These are phyloP conservation scores for Hypoxylon lienhwacheense DNA, from an alignment of 495 filamentous ascomycete genomes.

Conservation along the genomic window DNA sequence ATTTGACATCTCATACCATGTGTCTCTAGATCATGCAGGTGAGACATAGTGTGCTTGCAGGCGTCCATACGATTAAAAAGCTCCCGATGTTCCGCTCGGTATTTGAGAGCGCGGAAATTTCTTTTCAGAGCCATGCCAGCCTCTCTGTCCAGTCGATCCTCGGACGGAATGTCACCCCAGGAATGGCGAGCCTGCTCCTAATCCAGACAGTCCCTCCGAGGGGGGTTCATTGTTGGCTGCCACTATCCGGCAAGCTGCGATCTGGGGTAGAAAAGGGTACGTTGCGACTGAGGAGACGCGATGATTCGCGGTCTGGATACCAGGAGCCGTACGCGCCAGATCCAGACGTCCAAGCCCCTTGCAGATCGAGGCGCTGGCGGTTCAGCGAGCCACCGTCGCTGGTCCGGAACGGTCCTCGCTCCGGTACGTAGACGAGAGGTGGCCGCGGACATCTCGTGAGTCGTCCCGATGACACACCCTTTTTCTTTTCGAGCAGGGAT, in stretches of 20 bases:
- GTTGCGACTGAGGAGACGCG: too few relatives aligned
- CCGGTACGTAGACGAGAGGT: constrained; percentile 28
- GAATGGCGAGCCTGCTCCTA: constrained; percentile 23
- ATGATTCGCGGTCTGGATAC: constrained; percentile 21
- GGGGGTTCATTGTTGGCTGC: constrained; percentile 13
- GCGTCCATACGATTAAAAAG: constrained; percentile 29
- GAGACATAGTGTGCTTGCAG: constrained; percentile 28
- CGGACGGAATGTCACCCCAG: constrained; percentile 32
- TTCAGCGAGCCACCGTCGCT: constrained; percentile 20
- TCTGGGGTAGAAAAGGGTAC: constrained; percentile 31
- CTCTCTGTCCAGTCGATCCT: constrained; percentile 16
- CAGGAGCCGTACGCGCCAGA: constrained; percentile 19
- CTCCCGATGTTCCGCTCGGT: constrained; percentile 36
- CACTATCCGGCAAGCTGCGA: constrained; percentile 31
- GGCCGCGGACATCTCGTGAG: constrained; percentile 20
- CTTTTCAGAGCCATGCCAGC: constrained; percentile 20
- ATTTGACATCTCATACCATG: constrained; percentile 26
- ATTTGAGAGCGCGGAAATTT: constrained; percentile 27
- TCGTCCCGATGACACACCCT: constrained; percentile 19
- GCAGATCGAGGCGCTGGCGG: constrained; percentile 22
- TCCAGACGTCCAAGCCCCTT: constrained; percentile 24
- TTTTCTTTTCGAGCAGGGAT: constrained; percentile 34
- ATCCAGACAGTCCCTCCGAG: constrained; percentile 32
- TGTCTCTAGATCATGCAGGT: constrained; percentile 25
- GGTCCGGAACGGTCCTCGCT: constrained; percentile 25